These are phyloP conservation scores for Rickenella mellea DNA, from an alignment of 768 basidiomycete genomes.

Conservation along the genomic window DNA sequence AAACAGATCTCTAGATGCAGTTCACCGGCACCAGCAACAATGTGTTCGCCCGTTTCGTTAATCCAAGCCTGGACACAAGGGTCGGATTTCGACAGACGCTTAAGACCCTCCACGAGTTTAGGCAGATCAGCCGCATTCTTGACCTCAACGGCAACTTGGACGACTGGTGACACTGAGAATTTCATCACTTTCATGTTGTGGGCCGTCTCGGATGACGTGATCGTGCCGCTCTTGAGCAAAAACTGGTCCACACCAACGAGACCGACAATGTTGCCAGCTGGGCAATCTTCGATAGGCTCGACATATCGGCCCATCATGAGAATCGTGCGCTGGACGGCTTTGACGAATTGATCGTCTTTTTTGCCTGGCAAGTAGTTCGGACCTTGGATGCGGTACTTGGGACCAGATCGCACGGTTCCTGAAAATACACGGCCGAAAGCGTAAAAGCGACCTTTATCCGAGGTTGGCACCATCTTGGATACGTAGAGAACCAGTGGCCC, in stretches of 20 bases:
- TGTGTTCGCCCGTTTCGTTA: slow-evolving; percentile 88
- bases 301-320: slow-evolving; percentile 99
- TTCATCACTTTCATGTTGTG: slow-evolving; percentile 99
- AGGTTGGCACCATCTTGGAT: slow-evolving; percentile 99
- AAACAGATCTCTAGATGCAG: slow-evolving; percentile 99
- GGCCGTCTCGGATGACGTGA: slow-evolving; percentile 95
- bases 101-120: slow-evolving; percentile 99
- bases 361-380: slow-evolving; percentile 98
- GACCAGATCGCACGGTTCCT: slow-evolving; percentile 92
- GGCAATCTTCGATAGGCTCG: slow-evolving; percentile 98
- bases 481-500: slow-evolving; percentile 96
- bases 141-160: slow-evolving; percentile 97
- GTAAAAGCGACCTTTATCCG: slow-evolving; percentile 99
- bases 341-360: slow-evolving; percentile 97
- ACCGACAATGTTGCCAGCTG: slow-evolving; percentile 96
- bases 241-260: slow-evolving; percentile 99
- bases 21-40: slow-evolving; percentile 98
- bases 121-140: slow-evolving; percentile 99
- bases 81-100: slow-evolving; percentile 99
- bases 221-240: slow-evolving; percentile 97
- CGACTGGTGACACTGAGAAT: slow-evolving; percentile 99
- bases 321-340: slow-evolving; percentile 96
- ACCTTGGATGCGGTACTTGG: slow-evolving; percentile 98
- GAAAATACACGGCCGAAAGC: slow-evolving; percentile 99
- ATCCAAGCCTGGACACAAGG: slow-evolving; percentile 98